Base-by-base conservation (phyloP, 176 grass and related monocot genomes). In the Triticum timopheevii region DNA sequence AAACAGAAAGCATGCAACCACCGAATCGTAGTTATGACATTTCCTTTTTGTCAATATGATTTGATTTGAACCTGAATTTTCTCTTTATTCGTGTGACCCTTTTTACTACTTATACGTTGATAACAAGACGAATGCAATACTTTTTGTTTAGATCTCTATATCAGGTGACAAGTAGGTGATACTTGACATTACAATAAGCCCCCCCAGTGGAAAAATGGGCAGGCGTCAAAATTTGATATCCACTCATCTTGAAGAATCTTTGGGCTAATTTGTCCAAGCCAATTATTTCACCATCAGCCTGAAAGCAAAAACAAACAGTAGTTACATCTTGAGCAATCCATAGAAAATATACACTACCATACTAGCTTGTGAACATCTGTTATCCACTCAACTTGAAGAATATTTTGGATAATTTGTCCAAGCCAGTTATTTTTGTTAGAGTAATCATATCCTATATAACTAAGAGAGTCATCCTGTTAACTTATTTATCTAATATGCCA, bases 251-350 rank as follows among this genome's bases (percentile, higher is more conserved):
- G 20, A 45, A 15, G 35, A 83, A 83, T 87, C 11, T 54, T 75
- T 68, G 44, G 59, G 67, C 11, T 27, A 65, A 73, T 65, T 42
- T 61, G 25, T 73, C 56, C 42, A 12, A 79, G 25, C 34, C 4
- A 73, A 10, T 40, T 34, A 13, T 35, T 73, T 68, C 6, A 10
- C 68, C 80, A 76, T 87, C n/a, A 28, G 8, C 85, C 89, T 91
- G 69, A 66, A 86, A 65, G 23, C 19, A 85, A 76, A 58, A 50
- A 76, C 34, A 83, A 71, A 49, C 7, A 71, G 49, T 12, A 38
- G 73, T 86, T 69, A 86, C 23, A 83, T 90, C 40, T 59, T 66
- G 61, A 85, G 30, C 56, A 77, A n/a, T 77, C 34, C 47, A 70
- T 64, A 85, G n/a, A 58, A 20, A 58, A 8, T 47, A 47, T 27